Evolutionary conservation across 73 alveolate species (phyloP), one percentile per base, ranked within the genome.

Genomic region (Paramecium pentaurelia): DNA sequence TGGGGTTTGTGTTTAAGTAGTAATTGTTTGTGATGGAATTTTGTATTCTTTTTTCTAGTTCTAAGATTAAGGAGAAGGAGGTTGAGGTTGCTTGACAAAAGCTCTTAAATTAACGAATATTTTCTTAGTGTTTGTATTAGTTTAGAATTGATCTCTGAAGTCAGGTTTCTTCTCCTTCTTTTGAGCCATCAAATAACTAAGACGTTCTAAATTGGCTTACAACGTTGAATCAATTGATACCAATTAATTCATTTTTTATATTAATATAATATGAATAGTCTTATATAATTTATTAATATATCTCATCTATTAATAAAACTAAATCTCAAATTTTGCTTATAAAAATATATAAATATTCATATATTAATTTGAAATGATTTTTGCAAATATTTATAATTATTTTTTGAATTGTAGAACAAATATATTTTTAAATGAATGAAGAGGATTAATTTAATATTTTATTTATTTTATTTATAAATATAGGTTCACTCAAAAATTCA

Each of bases 41-140:
- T 64, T 64, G 8, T 64, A 12, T 64, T 32, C 47, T 28, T 14
- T 34, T 12, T 64, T 2, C 28, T 32, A 32, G 84, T 64, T 64
- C 47, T 34, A 32, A 32, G 42, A 12, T 20, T 22, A 51, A 32
- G 42, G 9, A 28, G 47, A 32, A 14, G 84, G 84, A 32, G 84
- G 84, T 36, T 73, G n/a, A 8, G 87, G 87, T 73, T 34, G 12
- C 60, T 73, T 36, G 18, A 40, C 60, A 40, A 73, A 73, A 3
- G 60, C 87, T 73, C 60, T 73, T 8, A 73, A 44, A 73, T 73
- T 73, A 40, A 73, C 87, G 60, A 37, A 73, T 73, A 73, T 40
- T 73, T 73, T 73, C 60, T 73, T 73, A 36, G 60, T 18, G 18
- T 40, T 40, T 38, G 87, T 4, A 3, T 32, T 37, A 36, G 37